Percentiles rank a stretch among this genome's conserved stretches.
These are phyloP conservation scores for Sherardia arvensis DNA, from an alignment of 257 asterid species.

Conservation along the genomic window DNA sequence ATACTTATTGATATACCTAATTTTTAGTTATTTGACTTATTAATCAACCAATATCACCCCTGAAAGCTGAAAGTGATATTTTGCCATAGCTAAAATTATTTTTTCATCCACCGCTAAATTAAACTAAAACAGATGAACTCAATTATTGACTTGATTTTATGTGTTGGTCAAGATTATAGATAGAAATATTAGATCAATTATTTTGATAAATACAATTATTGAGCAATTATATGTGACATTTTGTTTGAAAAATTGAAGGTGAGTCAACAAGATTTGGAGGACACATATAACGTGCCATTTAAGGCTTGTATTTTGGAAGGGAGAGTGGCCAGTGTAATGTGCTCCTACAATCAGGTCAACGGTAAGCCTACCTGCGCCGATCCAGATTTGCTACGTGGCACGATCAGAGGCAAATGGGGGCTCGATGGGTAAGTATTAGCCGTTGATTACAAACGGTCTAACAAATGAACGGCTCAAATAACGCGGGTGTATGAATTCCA, in stretches of 20 bases:
- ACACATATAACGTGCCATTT: conserved; percentile 88
- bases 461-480: neutral
- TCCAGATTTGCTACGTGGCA: conserved; percentile 58
- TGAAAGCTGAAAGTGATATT: too few relatives aligned
- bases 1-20: too few relatives aligned
- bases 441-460: neutral
- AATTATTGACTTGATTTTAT: too few relatives aligned
- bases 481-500: neutral
- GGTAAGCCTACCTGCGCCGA: conserved; percentile 97
- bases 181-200: neutral
- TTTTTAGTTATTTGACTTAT: too few relatives aligned
- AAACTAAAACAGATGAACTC: too few relatives aligned
- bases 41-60: too few relatives aligned
- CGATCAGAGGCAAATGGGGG: conserved; percentile 72
- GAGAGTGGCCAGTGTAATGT: conserved; percentile 87
- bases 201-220: neutral
- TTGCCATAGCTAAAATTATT: too few relatives aligned
- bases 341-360: conserved; percentile 88
- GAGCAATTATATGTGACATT: neutral
- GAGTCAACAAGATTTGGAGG: conserved; percentile 78
- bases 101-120: too few relatives aligned
- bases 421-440: conserved; percentile 53
- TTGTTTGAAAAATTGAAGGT: conserved; percentile 31
- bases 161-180: neutral
- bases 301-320: conserved; percentile 86